These are phyloP conservation scores for Hypoxylon crocopeplum DNA, from an alignment of 495 filamentous ascomycete species.

Conservation along the genomic window DNA sequence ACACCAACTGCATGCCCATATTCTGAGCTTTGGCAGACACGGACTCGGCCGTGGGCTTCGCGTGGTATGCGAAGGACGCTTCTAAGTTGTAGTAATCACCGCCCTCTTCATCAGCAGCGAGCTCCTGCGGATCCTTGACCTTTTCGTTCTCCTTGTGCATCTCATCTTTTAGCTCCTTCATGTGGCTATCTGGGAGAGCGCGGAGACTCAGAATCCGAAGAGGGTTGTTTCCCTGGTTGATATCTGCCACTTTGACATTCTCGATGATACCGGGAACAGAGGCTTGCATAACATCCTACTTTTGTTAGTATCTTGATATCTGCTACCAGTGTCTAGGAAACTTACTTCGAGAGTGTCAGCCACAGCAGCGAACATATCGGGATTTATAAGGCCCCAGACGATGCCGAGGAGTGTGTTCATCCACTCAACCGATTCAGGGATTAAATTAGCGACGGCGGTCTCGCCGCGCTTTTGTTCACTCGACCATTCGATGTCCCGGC, in stretches of 20 bases:
- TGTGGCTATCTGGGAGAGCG: conserved; percentile 82
- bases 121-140: conserved; percentile 84
- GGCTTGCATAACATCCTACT: conserved; percentile 89
- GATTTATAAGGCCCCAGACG: conserved; percentile 89
- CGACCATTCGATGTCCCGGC: conserved; percentile 85
- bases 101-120: conserved; percentile 87
- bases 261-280: conserved; percentile 88
- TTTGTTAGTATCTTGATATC: conserved; percentile 61
- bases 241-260: conserved; percentile 94
- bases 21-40: conserved; percentile 83
- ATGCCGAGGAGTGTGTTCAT: conserved; percentile 85
- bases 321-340: not conserved
- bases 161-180: conserved; percentile 77
- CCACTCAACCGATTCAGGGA: conserved; percentile 92
- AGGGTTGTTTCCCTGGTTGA: conserved; percentile 90
- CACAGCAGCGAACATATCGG: conserved; percentile 83
- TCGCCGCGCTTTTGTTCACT: conserved; percentile 85
- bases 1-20: conserved; percentile 94
- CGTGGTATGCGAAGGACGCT: conserved; percentile 91
- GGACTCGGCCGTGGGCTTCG: conserved; percentile 70
- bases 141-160: conserved; percentile 80
- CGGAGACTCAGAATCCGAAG: conserved; percentile 88
- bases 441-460: conserved; percentile 80
- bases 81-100: conserved; percentile 96
- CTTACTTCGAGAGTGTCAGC: conserved; percentile 56